These are phyloP conservation scores for Xylaria venustula DNA, from an alignment of 495 filamentous ascomycete species.

Conservation along the genomic window DNA sequence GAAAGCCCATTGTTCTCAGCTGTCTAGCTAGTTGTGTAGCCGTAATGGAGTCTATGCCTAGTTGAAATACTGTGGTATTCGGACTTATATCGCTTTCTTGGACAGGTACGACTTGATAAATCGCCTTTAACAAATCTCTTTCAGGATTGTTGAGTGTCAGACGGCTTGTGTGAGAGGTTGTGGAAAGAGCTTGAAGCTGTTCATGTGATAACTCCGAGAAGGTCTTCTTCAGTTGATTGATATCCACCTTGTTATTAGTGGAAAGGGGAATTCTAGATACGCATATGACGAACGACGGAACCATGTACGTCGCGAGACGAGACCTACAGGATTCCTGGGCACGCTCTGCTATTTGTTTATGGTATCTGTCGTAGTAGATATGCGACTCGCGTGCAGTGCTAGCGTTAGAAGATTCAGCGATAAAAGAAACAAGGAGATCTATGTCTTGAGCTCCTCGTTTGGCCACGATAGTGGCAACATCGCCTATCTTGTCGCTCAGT, in stretches of 20 bases:
- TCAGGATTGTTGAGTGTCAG: slow-evolving; percentile 41
- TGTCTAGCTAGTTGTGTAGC: slow-evolving; percentile 59
- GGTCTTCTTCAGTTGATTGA: slow-evolving; percentile 57
- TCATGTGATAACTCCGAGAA: slow-evolving; percentile 59
- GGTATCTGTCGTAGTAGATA: slow-evolving; percentile 27
- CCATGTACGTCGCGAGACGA: slow-evolving; percentile 70
- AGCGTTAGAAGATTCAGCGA: slow-evolving; percentile 36
- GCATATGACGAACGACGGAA: slow-evolving; percentile 70
- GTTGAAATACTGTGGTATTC: slow-evolving; percentile 70
- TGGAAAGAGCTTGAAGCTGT: slow-evolving; percentile 47
- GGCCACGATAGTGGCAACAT: slow-evolving; percentile 66
- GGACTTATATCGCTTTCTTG: slow-evolving; percentile 43
- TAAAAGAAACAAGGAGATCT: slow-evolving; percentile 68
- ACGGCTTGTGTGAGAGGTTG: slow-evolving; percentile 21
- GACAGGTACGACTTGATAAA: slow-evolving; percentile 50
- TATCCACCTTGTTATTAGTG: slow-evolving; percentile 72
- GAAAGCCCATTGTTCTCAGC: slow-evolving; percentile 55
- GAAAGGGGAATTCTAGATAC: slow-evolving; percentile 64
- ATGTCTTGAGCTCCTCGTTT: slow-evolving; percentile 61
- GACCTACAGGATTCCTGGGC: slow-evolving; percentile 55
- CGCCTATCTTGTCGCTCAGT: slow-evolving; percentile 39
- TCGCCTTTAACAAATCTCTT: slow-evolving; percentile 45
- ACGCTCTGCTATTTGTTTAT: slow-evolving; percentile 21
- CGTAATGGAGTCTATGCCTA: slow-evolving; percentile 81
- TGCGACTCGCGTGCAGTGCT: slow-evolving; percentile 17